Evolutionary conservation across 2,329 filamentous ascomycete species (phyloP), one percentile per base, ranked within the genome.

Genomic region (Curvularia lunata): DNA sequence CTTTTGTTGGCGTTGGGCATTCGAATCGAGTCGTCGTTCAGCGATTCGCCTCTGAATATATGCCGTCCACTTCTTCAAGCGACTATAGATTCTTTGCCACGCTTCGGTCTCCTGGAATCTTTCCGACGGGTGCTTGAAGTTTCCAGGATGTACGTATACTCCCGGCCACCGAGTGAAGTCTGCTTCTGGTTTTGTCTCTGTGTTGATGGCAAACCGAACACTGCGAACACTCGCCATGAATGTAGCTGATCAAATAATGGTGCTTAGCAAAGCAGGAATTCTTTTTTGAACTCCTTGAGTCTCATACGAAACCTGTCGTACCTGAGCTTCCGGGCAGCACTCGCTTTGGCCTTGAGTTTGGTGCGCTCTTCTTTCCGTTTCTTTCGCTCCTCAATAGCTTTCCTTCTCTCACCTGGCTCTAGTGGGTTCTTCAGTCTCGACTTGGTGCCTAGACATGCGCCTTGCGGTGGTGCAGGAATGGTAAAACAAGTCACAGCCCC

Each of bases 111-210:
- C 59, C 48, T 19, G 45, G n/a, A 50, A 54, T 9, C 41, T 58
- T 28, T 58, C 56, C 7, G 53, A 46, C 3, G 61, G 32, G 45
- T 62, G 50, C 23, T 59, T 63, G 34, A 73, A 73, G 1, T 57
- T 42, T 6, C 69, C 69, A 2, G 68, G 68, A 48, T 65, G 56
- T n/a, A 71, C 43, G 48, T 71, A 65, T 2, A 69, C 61, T 25
- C 63, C 69, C 16, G 66, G 65, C 59, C 62, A 69, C 45, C 50
- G 55, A 41, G 53, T 59, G 43, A 69, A 63, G 41, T 71, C 61
- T 38, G 56, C 6, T 18, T 62, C 51, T 48, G 40, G 52, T 42
- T 41, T 53, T 18, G 32, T 12, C 12, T 48, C 48, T 16, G 48
- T 30, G 25, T 46, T 19, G 23, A 23, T 28, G 12, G 55, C 50